Evolutionary conservation across 1,284 basidiomycete genomes (phyloP).

Genomic region (Apiotrichum domesticum): DNA sequence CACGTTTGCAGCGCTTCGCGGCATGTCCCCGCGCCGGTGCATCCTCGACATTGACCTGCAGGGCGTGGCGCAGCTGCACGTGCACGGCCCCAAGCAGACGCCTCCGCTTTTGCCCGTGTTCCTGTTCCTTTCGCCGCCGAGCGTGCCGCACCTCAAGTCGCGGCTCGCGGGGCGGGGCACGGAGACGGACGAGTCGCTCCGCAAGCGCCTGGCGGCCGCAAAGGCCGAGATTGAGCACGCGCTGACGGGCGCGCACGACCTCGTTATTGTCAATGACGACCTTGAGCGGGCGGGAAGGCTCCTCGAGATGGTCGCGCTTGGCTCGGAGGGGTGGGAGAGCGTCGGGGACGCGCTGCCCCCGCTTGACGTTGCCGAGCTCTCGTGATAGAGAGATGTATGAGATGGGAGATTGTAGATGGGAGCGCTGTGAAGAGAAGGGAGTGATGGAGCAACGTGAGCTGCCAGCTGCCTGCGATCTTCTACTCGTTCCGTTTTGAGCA

Average conservation of each 20-base stretch:
- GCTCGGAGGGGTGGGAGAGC: constrained; percentile 49
- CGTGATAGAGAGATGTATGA: background rate
- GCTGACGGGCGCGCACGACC: constrained; percentile 64
- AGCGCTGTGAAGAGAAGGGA: too few relatives aligned
- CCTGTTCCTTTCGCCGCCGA: constrained; percentile 89
- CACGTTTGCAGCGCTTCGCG: constrained; percentile 61
- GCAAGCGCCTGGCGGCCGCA: constrained; percentile 73
- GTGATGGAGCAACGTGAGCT: too few relatives aligned
- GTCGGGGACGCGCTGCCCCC: constrained; percentile 41
- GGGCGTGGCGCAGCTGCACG: constrained; percentile 85
- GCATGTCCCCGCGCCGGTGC: constrained; percentile 62
- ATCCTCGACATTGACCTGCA: constrained; percentile 96
- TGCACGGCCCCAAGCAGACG: constrained; percentile 52
- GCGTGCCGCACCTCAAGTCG: constrained; percentile 58
- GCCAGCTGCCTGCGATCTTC: too few relatives aligned
- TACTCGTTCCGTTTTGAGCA: too few relatives aligned
- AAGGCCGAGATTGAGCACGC: constrained; percentile 82
- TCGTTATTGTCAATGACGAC: constrained; percentile 88
- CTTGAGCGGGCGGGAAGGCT: constrained; percentile 70
- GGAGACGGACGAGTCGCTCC: constrained; percentile 68
- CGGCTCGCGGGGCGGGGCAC: constrained; percentile 79
- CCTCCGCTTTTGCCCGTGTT: constrained; percentile 72
- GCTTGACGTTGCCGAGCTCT: constrained; percentile 33
- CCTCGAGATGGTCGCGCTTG: constrained; percentile 63
- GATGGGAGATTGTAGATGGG: background rate